A percentile compares a stretch with the other conserved stretches of the same genome.
Evolutionary conservation across 768 basidiomycete genomes (phyloP).

Genomic region (Boletus bicolor): DNA sequence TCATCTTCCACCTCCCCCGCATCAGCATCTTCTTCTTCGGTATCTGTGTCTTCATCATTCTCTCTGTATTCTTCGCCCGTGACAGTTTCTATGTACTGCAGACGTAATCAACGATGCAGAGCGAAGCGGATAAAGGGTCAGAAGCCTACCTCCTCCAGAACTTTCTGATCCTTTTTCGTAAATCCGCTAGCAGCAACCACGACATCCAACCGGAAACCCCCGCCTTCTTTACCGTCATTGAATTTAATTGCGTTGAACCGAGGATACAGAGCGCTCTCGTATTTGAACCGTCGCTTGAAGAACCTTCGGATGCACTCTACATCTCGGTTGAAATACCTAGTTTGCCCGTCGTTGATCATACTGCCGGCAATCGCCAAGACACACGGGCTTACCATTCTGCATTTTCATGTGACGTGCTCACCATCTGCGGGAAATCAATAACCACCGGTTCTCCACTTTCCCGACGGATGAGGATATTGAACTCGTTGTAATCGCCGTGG

Average conservation of each 20-base stretch:
- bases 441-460: constrained; percentile 76
- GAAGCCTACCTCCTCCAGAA: constrained; percentile 74
- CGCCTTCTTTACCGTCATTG: constrained; percentile 37
- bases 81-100: constrained; percentile 66
- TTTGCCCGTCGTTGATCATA: constrained; percentile 9
- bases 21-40: constrained; percentile 37
- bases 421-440: constrained; percentile 99
- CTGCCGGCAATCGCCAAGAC: constrained; percentile 12
- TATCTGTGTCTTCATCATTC: constrained; percentile 27
- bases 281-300: constrained; percentile 87
- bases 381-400: constrained; percentile 77
- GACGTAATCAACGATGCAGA: constrained; percentile 22
- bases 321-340: constrained; percentile 98
- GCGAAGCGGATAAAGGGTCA: constrained; percentile 17
- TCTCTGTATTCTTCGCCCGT: constrained; percentile 34
- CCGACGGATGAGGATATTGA: constrained; percentile 91
- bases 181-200: constrained; percentile 95
- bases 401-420: constrained; percentile 93
- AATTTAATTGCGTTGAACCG: constrained; percentile 55
- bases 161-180: constrained; percentile 74
- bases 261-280: constrained; percentile 88
- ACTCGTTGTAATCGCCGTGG: constrained; percentile 99
- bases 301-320: constrained; percentile 95
- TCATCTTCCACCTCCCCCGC: constrained; percentile 39
- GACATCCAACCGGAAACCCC: constrained; percentile 78